Base-by-base conservation (phyloP, 768 basidiomycete genomes). In the Termitomyces sp. region DNA sequence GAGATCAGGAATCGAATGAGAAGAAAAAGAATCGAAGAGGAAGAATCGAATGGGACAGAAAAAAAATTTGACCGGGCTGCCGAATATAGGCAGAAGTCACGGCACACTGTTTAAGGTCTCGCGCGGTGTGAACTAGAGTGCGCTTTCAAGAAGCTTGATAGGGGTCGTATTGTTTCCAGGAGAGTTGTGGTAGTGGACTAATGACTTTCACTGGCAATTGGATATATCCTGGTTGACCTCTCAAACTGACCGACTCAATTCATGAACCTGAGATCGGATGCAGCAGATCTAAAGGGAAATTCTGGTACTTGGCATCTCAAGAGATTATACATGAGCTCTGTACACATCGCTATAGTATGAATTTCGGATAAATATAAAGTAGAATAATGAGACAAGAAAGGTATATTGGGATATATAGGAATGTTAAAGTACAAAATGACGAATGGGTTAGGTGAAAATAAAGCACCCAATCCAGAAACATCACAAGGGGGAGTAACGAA, bases 401-500 rank as follows among this genome's bases (percentile, higher is more conserved):
- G 16, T 39, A 52, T 20, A 49, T 51, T 33, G 13, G n/a, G 6
- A n/a, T 9, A 42, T 36, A 20, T 27, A 27, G 41, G 39, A 2
- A 31, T 54, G n/a, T n/a, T 24, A n/a, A 51, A 58, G 48, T 58
- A 57, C 44, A 37, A n/a, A 44, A 16, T 61, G 18, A 63, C 59
- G 61, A 48, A 39, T 46, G 46, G n/a, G 33, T 54, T n/a, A 33
- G 24, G 30, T 22, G 45, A 20, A 18, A 30, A 55, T 20, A 13
- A 34, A 20, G 31, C 30, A 18, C 42, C 47, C 18, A 33, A 55
- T 51, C 42, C 42, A 56, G 24, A 33, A 45, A 56, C 9, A 55
- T 41, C 6, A 4, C 15, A 15, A 18, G n/a, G 15, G 41, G 18
- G n/a, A 31, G 33, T 8, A 33, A 33, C 9, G 31, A 51, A 41